phyloP scores from a whole-genome alignment of 2,329 filamentous ascomycete genomes.

The Aspergillus niger region DNA sequence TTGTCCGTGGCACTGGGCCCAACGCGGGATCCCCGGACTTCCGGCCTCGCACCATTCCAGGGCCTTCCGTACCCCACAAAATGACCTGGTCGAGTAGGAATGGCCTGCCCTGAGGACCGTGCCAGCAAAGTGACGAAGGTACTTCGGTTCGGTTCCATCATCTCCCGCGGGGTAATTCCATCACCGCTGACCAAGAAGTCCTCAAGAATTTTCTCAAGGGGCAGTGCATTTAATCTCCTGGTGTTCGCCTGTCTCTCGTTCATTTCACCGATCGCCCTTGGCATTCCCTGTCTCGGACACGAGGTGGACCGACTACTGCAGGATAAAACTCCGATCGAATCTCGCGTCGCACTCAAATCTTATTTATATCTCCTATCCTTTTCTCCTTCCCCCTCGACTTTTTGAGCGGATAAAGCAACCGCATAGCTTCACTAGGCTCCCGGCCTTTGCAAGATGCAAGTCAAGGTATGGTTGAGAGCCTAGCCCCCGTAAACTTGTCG shows the following conservation, averaged over 20 bases:
- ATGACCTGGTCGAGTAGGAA: background rate
- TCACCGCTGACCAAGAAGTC: background rate
- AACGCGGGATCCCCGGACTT: constrained; percentile 1
- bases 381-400: background rate
- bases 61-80: background rate
- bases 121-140: background rate
- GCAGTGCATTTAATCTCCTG: background rate
- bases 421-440: background rate
- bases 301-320: constrained; percentile 6
- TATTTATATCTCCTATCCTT: constrained; percentile 2
- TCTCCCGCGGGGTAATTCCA: background rate
- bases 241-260: background rate
- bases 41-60: background rate
- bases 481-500: background rate
- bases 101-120: background rate
- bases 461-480: constrained; percentile 9
- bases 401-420: background rate
- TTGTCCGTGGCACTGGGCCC: background rate
- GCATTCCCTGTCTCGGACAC: constrained; percentile 10
- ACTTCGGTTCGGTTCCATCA: background rate
- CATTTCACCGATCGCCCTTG: constrained; percentile 10
- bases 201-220: background rate
- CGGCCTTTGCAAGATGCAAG: constrained; percentile 20
- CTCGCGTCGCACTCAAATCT: background rate
- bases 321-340: constrained; percentile 6